Evolutionary conservation across 352 stramenopile species (phyloP).

Genomic region (Phytophthora constricta): DNA sequence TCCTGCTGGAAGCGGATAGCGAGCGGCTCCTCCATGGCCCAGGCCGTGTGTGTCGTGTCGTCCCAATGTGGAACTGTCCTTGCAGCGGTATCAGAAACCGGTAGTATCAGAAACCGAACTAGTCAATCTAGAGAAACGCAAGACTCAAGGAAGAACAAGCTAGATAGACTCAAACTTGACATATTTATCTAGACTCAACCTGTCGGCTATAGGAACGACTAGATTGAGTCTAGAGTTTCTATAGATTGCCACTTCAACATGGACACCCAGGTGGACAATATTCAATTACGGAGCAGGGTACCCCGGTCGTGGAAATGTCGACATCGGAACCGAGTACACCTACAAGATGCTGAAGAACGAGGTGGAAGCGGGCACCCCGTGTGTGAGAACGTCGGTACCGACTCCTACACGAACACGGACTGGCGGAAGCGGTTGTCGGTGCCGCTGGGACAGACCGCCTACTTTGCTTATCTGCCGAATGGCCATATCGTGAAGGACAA

Average conservation of each 20-base stretch:
- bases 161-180: background rate
- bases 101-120: too few relatives aligned
- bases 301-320: conserved; percentile 46
- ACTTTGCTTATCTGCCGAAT: conserved; percentile 58
- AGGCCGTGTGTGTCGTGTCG: background rate
- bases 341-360: conserved; percentile 70
- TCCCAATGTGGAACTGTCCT: too few relatives aligned
- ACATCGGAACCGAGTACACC: conserved; percentile 56
- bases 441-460: conserved; percentile 39
- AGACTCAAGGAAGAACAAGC: too few relatives aligned
- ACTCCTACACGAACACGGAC: conserved; percentile 55
- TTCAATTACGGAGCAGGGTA: conserved; percentile 64
- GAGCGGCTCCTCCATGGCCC: conserved; percentile 22
- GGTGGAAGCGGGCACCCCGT: conserved; percentile 46
- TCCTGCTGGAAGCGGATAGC: conserved; percentile 25
- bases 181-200: too few relatives aligned
- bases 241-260: background rate
- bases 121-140: too few relatives aligned
- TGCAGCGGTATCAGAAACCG: too few relatives aligned
- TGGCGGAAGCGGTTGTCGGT: conserved; percentile 54
- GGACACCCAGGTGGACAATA: too few relatives aligned
- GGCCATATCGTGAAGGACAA: conserved; percentile 67
- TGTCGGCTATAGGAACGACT: too few relatives aligned
- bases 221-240: too few relatives aligned
- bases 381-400: conserved; percentile 47